A percentile compares a stretch with the other conserved stretches of the same genome.
Evolutionary conservation across 352 stramenopile genomes (phyloP).

Genomic region (Phytophthora vignae): DNA sequence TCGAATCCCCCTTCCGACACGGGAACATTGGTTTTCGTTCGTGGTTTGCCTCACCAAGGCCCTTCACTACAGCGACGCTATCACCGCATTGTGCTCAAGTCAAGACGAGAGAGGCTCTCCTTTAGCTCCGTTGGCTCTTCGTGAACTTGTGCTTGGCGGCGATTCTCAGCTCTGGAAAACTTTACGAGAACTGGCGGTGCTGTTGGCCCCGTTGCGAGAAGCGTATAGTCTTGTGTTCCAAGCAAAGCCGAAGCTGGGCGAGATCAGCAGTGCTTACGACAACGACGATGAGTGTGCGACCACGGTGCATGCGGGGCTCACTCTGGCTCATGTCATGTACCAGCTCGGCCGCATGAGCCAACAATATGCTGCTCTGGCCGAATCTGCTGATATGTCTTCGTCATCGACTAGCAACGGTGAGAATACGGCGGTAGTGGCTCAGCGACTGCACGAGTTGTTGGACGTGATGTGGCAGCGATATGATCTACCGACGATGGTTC

Average conservation of each 20-base stretch:
- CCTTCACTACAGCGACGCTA: conserved; percentile 61
- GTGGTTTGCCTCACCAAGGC: conserved; percentile 57
- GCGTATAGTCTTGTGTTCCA: conserved; percentile 70
- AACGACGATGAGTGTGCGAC: conserved; percentile 44
- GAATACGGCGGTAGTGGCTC: conserved; percentile 40
- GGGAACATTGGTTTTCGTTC: conserved; percentile 73
- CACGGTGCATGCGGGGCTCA: conserved; percentile 52
- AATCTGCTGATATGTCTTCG: conserved; percentile 19
- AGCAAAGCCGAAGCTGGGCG: conserved; percentile 21
- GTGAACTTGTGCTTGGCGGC: conserved; percentile 61
- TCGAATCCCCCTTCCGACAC: conserved; percentile 61
- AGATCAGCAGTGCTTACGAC: conserved; percentile 22
- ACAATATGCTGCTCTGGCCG: conserved; percentile 58
- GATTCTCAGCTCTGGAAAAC: conserved; percentile 58
- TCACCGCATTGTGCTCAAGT: conserved; percentile 59
- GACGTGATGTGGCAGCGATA: conserved; percentile 77
- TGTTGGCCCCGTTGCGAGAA: conserved; percentile 71
- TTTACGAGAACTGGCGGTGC: conserved; percentile 44
- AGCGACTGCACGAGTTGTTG: conserved; percentile 58
- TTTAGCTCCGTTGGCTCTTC: conserved; percentile 52
- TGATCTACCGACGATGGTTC: conserved; percentile 74
- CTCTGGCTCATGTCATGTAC: conserved; percentile 81
- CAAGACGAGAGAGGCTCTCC: conserved; percentile 21
- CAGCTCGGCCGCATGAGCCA: conserved; percentile 79
- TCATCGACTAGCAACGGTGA: conserved; percentile 21